Evolutionary conservation across 225 moss, liverwort and hornwort species (phyloP), one percentile per base, ranked within the genome.

Genomic region (Rhytidiadelphus loreus): DNA sequence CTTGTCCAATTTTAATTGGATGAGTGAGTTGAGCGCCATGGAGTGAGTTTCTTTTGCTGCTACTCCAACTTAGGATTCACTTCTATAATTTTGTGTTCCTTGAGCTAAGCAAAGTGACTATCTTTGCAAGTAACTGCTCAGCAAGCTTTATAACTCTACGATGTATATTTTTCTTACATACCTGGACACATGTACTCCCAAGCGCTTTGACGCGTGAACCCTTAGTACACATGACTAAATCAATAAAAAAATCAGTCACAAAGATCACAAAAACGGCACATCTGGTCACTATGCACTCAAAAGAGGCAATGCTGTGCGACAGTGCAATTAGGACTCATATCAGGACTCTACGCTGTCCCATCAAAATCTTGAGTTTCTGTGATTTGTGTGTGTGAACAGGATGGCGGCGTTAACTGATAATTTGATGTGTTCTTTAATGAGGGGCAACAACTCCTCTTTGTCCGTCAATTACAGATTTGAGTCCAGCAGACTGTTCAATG

Each of bases 401-500:
- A 92, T 92, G 92, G 89, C 85, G 59, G 82, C 89, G 39, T 85
- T 89, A 50, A 52, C 82, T 85, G 89, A 87, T 87, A 82, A 87
- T 77, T 85, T 85, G 77, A 82, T 58, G 64, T 72, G 87, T 83
- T 89, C 87, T 62, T 30, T 87, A 73, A 52, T 59, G 87, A 89
- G 87, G 60, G 50, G 82, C 78, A 88, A 53, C 77, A 87, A 68
- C 61, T 60, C 81, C 24, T 87, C 87, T 77, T 78, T 85, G 52
- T 84, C 85, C 32, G 77, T 80, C 37, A 63, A 70, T 89, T 85
- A 58, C 87, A 89, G 82, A 59, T 89, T 82, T 83, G 89, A 91
- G 83, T 71, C 81, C 82, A 91, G 71, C 87, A 83, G 85, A 78
- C 46, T 85, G 43, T 77, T 82, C 87, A 87, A 87, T 82, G 80